Percentiles rank a stretch among this genome's conserved stretches.
phyloP scores from a whole-genome alignment of 352 stramenopile genomes.

The Phytophthora ramorum region DNA sequence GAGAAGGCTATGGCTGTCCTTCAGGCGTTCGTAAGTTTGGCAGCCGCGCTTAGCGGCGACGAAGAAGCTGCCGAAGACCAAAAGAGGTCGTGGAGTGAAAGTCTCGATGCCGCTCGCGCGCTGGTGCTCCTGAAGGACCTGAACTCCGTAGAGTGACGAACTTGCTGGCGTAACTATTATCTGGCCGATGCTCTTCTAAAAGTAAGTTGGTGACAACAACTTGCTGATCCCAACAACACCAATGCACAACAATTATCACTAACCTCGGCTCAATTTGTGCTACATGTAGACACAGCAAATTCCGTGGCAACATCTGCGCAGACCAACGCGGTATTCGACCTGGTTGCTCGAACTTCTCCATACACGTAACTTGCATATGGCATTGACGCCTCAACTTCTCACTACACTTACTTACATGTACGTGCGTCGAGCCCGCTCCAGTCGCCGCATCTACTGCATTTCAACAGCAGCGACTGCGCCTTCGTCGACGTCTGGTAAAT shows the following conservation, averaged over 20 bases:
- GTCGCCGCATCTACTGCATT: slow-evolving; percentile 21
- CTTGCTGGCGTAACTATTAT: background rate
- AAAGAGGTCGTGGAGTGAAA: slow-evolving; percentile 30
- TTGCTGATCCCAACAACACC: no score
- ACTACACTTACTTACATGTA: background rate
- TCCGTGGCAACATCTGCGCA: slow-evolving; percentile 19
- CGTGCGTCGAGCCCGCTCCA: slow-evolving; percentile 9
- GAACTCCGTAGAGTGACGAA: slow-evolving; percentile 32
- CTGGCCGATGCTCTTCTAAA: background rate
- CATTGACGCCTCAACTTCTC: no score
- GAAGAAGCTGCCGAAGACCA: slow-evolving; percentile 23
- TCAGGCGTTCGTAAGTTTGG: slow-evolving; percentile 34
- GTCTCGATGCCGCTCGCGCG: slow-evolving; percentile 31
- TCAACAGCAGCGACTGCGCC: slow-evolving; percentile 28
- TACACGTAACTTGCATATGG: no score
- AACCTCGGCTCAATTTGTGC: no score
- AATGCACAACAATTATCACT: no score
- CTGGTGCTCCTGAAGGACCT: slow-evolving; percentile 55
- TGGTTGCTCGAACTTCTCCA: background rate
- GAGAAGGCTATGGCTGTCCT: slow-evolving; percentile 41
- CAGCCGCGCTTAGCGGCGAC: slow-evolving; percentile 7
- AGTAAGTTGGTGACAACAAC: no score
- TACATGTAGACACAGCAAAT: background rate
- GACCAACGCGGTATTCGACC: background rate
- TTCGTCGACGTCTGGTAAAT: background rate